phyloP scores from a whole-genome alignment of 2,329 filamentous ascomycete species.

The Aspergillus calidoustus region DNA sequence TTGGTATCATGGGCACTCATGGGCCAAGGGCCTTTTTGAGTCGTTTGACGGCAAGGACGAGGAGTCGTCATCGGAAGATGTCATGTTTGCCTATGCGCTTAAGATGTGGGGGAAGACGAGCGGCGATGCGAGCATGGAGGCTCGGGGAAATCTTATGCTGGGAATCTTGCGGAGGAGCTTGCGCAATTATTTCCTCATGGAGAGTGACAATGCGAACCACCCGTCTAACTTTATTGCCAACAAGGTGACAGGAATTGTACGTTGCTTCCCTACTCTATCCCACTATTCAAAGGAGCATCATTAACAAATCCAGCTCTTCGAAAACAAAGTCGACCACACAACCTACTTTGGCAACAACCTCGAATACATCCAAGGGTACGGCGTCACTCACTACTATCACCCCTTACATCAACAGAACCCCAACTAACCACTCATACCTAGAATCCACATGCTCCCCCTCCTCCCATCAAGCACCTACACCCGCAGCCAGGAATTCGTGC shows the following conservation, averaged over 20 bases:
- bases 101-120: constrained; percentile 91
- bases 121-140: constrained; percentile 79
- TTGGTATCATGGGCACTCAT: constrained; percentile 93
- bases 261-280: constrained; percentile 20
- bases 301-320: constrained; percentile 65
- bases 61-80: constrained; percentile 89
- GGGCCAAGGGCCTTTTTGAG: constrained; percentile 69
- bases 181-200: constrained; percentile 81
- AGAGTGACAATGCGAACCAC: constrained; percentile 69
- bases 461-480: constrained; percentile 70
- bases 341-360: constrained; percentile 81
- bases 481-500: constrained; percentile 71
- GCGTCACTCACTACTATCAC: constrained; percentile 6
- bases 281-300: neutral
- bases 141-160: constrained; percentile 82
- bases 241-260: constrained; percentile 65
- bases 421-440: constrained; percentile 47
- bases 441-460: constrained; percentile 83
- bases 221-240: constrained; percentile 80
- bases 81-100: constrained; percentile 81
- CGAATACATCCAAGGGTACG: constrained; percentile 69
- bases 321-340: constrained; percentile 93
- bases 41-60: constrained; percentile 60
- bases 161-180: constrained; percentile 75
- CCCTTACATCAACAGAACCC: neutral